Evolutionary conservation across 129 eudicot genomes (phyloP), one percentile per base, ranked within the genome.

Genomic region (sunflower (Helianthus annuus)): DNA sequence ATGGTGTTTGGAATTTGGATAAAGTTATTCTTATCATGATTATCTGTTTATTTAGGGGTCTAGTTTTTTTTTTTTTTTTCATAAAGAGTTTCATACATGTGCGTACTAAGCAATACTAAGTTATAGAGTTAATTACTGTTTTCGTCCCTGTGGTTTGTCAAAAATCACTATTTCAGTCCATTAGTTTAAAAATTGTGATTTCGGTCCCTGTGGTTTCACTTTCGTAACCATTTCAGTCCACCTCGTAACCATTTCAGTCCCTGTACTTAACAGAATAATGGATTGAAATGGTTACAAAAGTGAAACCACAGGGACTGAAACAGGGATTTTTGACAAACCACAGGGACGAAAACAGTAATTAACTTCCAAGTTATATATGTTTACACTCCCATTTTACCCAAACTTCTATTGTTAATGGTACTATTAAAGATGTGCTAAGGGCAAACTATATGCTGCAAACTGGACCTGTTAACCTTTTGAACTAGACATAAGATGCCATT

Each of bases 341-440:
- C 22, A 19, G 22, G 22, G 22, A 19, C 22, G 22, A 19, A 19
- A 19, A 19, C 22, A 19, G 22, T 19, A 19, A 19, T 19, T 19
- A 19, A 19, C 22, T 19, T n/a, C n/a, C n/a, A n/a, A n/a, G n/a
- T n/a, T n/a, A n/a, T n/a, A 24, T 14, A 10, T 57, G 63, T 57
- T 32, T 59, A 59, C 65, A 59, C 44, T 29, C 40, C 40, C 65
- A 11, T 29, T 59, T 58, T 59, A 12, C 65, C 42, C 42, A 27
- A 44, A 59, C 65, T 59, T 59, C 29, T 16, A 32, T 59, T 10
- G 39, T 58, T 29, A 5, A 59, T 59, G 2, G 24, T 13, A 29
- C 9, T 29, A 29, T 57, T 22, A 10, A 57, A 57, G 14, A 24
- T 57, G 63, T 10, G 13, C 29, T 12, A 59, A 29, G 29, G 11